A percentile compares a stretch with the other conserved stretches of the same genome.
Conservation (phyloP, 1,139 yeast species). For the Saccharomycopsis crataegensis region DNA sequence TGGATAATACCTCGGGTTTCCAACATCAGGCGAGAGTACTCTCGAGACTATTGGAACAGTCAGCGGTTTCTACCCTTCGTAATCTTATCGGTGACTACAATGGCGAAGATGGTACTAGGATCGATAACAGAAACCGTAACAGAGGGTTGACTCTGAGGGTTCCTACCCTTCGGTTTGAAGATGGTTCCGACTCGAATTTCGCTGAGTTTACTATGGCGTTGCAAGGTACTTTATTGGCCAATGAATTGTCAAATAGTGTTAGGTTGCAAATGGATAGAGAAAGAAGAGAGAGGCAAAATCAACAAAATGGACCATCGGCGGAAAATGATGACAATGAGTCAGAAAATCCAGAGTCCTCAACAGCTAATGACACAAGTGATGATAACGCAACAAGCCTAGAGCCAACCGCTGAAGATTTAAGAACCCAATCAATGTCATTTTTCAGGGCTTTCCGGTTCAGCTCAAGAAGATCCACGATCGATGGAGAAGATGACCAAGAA, state of each 20-base stretch:
- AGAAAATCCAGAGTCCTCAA: constrained; percentile 1
- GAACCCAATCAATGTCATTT: constrained; percentile 32
- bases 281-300: constrained; percentile 2
- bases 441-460: constrained; percentile 51
- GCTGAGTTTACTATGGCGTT: constrained; percentile 34
- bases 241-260: constrained; percentile 29
- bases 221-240: constrained; percentile 34
- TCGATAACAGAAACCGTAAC: constrained; percentile 24
- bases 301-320: constrained; percentile 1
- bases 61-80: constrained; percentile 40
- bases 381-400: neutral
- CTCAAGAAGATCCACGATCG: constrained; percentile 20
- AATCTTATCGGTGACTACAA: constrained; percentile 32
- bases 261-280: constrained; percentile 12
- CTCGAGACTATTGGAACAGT: constrained; percentile 37
- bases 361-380: constrained; percentile 1
- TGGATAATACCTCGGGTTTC: constrained; percentile 16
- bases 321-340: neutral
- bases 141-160: constrained; percentile 12
- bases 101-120: constrained; percentile 25
- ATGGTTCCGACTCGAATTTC: constrained; percentile 29
- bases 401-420: constrained; percentile 5
- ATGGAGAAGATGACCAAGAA: constrained; percentile 21
- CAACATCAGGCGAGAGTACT: constrained; percentile 35
- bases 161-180: constrained; percentile 14